These are phyloP conservation scores for Protomyces arabidopsidicola DNA, from an alignment of 1,139 yeast genomes.

Conservation along the genomic window DNA sequence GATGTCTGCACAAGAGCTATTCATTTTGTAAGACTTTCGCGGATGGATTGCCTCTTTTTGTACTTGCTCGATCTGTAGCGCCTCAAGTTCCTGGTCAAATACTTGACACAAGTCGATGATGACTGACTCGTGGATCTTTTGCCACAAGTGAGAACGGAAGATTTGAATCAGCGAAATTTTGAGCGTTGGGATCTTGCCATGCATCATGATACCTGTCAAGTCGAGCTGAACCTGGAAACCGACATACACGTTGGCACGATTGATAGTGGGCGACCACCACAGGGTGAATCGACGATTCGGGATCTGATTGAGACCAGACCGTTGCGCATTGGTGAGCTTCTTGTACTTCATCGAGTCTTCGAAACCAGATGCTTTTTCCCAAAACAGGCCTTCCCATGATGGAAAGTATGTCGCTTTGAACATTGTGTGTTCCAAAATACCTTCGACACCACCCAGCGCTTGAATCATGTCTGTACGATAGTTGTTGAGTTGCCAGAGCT, in stretches of 20 bases:
- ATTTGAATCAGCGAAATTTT: conserved; percentile 94
- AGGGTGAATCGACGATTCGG: conserved; percentile 95
- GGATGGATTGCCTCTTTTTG: conserved; percentile 94
- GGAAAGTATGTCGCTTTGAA: conserved; percentile 97
- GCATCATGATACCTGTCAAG: conserved; percentile 91
- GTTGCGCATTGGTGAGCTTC: conserved; percentile 92
- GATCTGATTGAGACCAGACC: conserved; percentile 94
- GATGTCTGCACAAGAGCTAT: conserved; percentile 89
- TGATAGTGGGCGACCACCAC: conserved; percentile 99
- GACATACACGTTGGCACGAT: conserved; percentile 95
- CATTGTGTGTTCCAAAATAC: conserved; percentile 88
- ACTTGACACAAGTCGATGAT: conserved; percentile 93
- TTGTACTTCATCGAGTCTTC: conserved; percentile 94
- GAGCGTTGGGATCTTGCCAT: conserved; percentile 95
- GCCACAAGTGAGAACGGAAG: conserved; percentile 98
- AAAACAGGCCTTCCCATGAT: conserved; percentile 97
- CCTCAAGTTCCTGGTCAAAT: conserved; percentile 79
- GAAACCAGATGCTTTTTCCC: conserved; percentile 84
- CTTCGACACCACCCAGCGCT: conserved; percentile 95
- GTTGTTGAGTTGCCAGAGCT: conserved; percentile 86
- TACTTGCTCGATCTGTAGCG: conserved; percentile 75
- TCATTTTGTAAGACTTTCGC: conserved; percentile 94
- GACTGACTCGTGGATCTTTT: conserved; percentile 92
- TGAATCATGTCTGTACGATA: conserved; percentile 95
- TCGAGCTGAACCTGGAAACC: conserved; percentile 96